These are phyloP conservation scores for Eutrema heterophyllum DNA, from an alignment of 345 rosid species.

Conservation along the genomic window DNA sequence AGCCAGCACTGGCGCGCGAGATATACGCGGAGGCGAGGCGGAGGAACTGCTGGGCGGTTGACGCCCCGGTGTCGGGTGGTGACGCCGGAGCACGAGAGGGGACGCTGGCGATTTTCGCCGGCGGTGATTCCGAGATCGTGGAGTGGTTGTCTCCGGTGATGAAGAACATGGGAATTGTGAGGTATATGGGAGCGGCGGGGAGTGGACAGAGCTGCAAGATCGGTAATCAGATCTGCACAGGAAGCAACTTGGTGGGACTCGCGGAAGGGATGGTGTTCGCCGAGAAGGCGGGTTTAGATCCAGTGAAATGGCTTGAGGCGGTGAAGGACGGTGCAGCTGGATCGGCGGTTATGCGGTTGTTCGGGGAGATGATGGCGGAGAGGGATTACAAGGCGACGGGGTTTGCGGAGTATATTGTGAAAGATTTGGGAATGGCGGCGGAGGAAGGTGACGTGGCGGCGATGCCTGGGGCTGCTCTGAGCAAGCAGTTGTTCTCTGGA, in stretches of 20 bases:
- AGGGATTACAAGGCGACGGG: constrained; percentile 69
- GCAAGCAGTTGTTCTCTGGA: constrained; percentile 65
- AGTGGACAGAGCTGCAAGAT: constrained; percentile 78
- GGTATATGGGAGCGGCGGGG: constrained; percentile 69
- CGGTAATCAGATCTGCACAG: constrained; percentile 70
- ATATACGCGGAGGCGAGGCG: constrained; percentile 43
- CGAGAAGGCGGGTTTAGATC: constrained; percentile 55
- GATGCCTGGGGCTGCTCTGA: constrained; percentile 67
- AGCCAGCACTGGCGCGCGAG: constrained; percentile 58
- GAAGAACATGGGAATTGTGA: constrained; percentile 49
- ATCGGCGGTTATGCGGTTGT: constrained; percentile 64
- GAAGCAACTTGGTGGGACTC: constrained; percentile 63
- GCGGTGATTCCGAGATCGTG: constrained; percentile 54
- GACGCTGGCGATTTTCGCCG: constrained; percentile 57
- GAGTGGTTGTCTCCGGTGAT: constrained; percentile 60
- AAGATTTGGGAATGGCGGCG: constrained; percentile 84
- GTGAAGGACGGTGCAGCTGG: constrained; percentile 63
- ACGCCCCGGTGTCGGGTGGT: constrained; percentile 74
- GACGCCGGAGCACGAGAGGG: constrained; percentile 75
- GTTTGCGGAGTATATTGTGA: constrained; percentile 73
- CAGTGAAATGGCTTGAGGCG: constrained; percentile 40
- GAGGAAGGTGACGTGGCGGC: constrained; percentile 49
- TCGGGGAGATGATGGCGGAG: constrained; percentile 59
- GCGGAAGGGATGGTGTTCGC: constrained; percentile 81
- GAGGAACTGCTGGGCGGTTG: constrained; percentile 58